Evolutionary conservation across 2,329 filamentous ascomycete genomes (phyloP).

Genomic region (Cercospora sp.): DNA sequence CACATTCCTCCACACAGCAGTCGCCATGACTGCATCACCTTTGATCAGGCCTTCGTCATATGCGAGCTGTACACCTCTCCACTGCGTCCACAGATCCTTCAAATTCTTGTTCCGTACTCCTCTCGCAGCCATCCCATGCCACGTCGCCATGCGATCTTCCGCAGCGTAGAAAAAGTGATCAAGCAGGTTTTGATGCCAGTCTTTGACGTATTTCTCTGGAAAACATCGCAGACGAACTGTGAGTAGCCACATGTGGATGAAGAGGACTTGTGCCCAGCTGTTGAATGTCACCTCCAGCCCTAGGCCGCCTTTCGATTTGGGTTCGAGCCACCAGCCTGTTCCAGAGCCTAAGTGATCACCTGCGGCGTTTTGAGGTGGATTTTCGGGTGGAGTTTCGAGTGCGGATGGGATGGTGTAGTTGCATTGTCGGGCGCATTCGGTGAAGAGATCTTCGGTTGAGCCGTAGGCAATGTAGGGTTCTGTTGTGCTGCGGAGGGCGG

Average conservation of each 20-base stretch:
- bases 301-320: slow-evolving; percentile 49
- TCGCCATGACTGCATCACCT: slow-evolving; percentile 73
- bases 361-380: slow-evolving; percentile 68
- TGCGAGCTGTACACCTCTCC: slow-evolving; percentile 80
- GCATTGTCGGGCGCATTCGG: slow-evolving; percentile 69
- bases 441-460: slow-evolving; percentile 75
- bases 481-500: slow-evolving; percentile 45
- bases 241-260: slow-evolving; percentile 93
- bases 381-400: slow-evolving; percentile 60
- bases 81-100: slow-evolving; percentile 91
- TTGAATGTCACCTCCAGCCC: slow-evolving; percentile 83
- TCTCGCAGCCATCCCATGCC: slow-evolving; percentile 65
- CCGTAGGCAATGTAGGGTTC: slow-evolving; percentile 78
- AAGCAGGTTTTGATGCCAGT: slow-evolving; percentile 85
- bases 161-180: slow-evolving; percentile 94
- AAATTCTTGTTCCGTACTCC: slow-evolving; percentile 61
- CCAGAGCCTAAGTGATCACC: slow-evolving; percentile 81
- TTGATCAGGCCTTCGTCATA: slow-evolving; percentile 80
- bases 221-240: slow-evolving; percentile 80
- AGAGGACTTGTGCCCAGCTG: slow-evolving; percentile 93
- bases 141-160: slow-evolving; percentile 77
- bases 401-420: slow-evolving; percentile 73
- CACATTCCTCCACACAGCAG: slow-evolving; percentile 90
- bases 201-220: slow-evolving; percentile 64
- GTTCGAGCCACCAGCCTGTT: slow-evolving; percentile 74